Evolutionary conservation across 129 eudicot genomes (phyloP), one percentile per base, ranked within the genome.

Genomic region (Logfia minima): DNA sequence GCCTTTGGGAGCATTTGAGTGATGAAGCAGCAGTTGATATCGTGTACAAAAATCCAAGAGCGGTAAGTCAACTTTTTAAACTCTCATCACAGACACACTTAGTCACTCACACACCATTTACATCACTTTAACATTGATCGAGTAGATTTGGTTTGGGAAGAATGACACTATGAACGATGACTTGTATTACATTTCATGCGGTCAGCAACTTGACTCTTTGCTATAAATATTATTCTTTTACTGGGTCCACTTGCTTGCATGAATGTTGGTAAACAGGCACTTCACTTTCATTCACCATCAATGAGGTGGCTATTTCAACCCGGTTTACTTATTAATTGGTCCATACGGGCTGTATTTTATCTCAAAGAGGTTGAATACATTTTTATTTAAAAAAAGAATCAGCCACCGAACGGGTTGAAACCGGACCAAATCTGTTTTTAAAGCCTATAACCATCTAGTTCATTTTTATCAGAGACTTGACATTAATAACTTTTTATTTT

Each of bases 1-100:
- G 98, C 52, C 96, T 94, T 34, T 94, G 98, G 98, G 97, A 94
- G 70, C 91, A 91, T 55, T 86, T 94, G 75, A 87, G 88, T 71
- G 97, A 94, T 66, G 92, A 94, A 75, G 86, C 45, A 78, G 98
- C 87, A 0, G 93, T 91, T 1, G 96, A 94, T 48, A 94, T 94
- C 14, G 97, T 94, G 17, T 89, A 79, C 39, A 91, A 85, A 64
- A 77, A 86, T 82, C 98, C 98, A 70, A 91, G 97, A 89, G 83
- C 92, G 37, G 98, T 94, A 32, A 87, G 96, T 84, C 18, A 48
- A 14, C 65, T 24, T 37, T 62, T 31, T 79, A 17, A 68, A 66
- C 68, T 45, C 68, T 45, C 24, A 3, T 72, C 22, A 23, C 41
- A 41, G 64, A 75, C 56, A 37, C 68, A 34, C 29, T 34, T 1